Evolutionary conservation across 495 filamentous ascomycete genomes (phyloP), one percentile per base, ranked within the genome.

Genomic region (Aspergillus mulundensis): DNA sequence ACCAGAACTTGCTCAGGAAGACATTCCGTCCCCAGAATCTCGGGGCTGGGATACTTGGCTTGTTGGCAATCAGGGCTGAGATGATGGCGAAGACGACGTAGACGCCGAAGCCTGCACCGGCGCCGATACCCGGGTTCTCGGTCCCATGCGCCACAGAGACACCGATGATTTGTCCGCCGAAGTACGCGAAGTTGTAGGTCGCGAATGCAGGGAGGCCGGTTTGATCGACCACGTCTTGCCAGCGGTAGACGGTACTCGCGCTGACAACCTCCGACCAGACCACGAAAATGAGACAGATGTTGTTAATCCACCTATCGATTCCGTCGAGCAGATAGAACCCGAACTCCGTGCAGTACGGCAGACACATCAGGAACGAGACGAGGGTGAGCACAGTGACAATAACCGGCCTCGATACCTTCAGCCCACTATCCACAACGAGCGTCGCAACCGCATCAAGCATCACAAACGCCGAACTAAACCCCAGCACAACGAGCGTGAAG

Each of bases 161-260:
- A 21, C 71, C 71, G 16, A 70, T 23, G 12, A 75, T 51, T 52
- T 71, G 68, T 6, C 63, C 70, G 16, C 63, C 64, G 11, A 73
- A 67, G 41, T 71, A 73, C n/a, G 65, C 70, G 8, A 63, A 30
- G 50, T 74, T 75, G 54, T 71, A 73, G 1, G 58, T 16, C 14
- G 51, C 21, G 43, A 70, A 74, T 5, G 66, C 68, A 1, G 57
- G 54, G 5, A 57, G 36, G 0, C 71, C 71, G 1, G 64, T 64
- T 32, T 75, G 64, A 25, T 52, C 55, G 20, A 65, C 63, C 16
- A 74, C 64, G 42, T 73, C 71, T 7, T 49, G 24, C 61, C 64
- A 67, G 23, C 64, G 64, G 47, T 67, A 67, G 18, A 56, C 57
- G 2, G 64, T 64, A n/a, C 59, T 67, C 16, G 61, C 59, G 38